These are phyloP conservation scores for Didymella keratinophila DNA, from an alignment of 2,329 filamentous ascomycete species.

Conservation along the genomic window DNA sequence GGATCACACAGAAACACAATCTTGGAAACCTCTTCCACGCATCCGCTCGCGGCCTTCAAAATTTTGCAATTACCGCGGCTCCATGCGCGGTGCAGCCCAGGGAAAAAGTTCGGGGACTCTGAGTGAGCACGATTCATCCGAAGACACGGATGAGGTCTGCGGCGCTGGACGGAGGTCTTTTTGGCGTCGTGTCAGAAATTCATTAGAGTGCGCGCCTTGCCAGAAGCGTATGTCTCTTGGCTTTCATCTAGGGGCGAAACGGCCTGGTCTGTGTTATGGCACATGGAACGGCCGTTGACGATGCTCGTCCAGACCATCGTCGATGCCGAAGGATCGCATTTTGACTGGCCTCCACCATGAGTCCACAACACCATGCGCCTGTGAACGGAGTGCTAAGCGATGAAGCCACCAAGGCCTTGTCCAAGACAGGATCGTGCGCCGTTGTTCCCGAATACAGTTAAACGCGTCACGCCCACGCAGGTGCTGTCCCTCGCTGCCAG, in stretches of 20 bases:
- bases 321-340: conserved; percentile 18
- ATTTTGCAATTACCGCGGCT: conserved; percentile 4
- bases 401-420: neutral
- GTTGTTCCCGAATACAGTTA: conserved; percentile 2
- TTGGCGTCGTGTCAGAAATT: conserved; percentile 7
- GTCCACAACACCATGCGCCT: conserved; percentile 13
- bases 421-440: conserved; percentile 18
- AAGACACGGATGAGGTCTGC: neutral
- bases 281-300: conserved; percentile 8
- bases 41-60: neutral
- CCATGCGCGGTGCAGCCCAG: neutral
- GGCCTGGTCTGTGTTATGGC: neutral
- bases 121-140: neutral
- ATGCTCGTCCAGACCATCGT: conserved; percentile 11
- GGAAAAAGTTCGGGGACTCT: neutral
- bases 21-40: conserved; percentile 1
- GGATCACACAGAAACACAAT: neutral
- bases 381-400: conserved; percentile 15
- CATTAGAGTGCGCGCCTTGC: neutral
- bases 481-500: neutral
- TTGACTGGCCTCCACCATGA: conserved; percentile 12
- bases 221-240: neutral
- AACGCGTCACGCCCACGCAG: conserved; percentile 3
- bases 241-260: conserved; percentile 4
- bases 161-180: neutral